Conservation (phyloP, 2,329 filamentous ascomycete genomes). For the Fusarium sp. region DNA sequence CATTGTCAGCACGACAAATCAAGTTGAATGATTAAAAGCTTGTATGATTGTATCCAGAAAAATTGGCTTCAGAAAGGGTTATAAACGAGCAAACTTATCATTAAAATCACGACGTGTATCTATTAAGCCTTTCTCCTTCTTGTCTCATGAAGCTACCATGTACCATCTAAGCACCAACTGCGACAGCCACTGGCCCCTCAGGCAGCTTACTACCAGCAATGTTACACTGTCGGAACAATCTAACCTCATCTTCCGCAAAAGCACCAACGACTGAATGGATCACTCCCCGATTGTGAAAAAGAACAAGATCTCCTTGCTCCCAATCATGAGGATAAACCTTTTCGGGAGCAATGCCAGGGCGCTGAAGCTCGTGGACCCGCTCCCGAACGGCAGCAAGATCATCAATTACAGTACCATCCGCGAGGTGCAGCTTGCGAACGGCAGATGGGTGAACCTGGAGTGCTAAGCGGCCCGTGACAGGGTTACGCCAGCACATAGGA, state of each 20-base stretch:
- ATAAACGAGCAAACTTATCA: not conserved
- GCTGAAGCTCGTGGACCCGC: slow-evolving; percentile 74
- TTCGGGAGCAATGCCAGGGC: slow-evolving; percentile 74
- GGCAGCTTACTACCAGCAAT: slow-evolving; percentile 72
- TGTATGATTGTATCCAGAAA: not conserved
- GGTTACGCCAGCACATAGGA: slow-evolving; percentile 82
- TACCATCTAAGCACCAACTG: not conserved
- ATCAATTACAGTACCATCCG: slow-evolving; percentile 73
- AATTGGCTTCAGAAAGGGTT: not conserved
- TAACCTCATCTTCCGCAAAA: slow-evolving; percentile 76
- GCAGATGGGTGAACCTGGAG: slow-evolving; percentile 80
- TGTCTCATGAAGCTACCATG: too few relatives aligned
- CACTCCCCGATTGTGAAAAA: slow-evolving; percentile 82
- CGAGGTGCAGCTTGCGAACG: slow-evolving; percentile 72
- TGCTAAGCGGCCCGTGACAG: slow-evolving; percentile 72
- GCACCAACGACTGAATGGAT: slow-evolving; percentile 80
- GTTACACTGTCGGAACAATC: slow-evolving; percentile 82
- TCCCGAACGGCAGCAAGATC: slow-evolving; percentile 72
- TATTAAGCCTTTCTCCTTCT: not conserved
- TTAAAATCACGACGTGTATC: not conserved
- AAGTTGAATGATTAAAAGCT: not conserved
- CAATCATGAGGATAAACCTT: slow-evolving; percentile 80
- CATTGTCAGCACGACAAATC: not conserved
- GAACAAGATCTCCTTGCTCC: slow-evolving; percentile 78
- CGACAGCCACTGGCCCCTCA: slow-evolving; percentile 52